Evolutionary conservation across 306 rosid species (phyloP), one percentile per base, ranked within the genome.

Genomic region (Styphnolobium japonicum): DNA sequence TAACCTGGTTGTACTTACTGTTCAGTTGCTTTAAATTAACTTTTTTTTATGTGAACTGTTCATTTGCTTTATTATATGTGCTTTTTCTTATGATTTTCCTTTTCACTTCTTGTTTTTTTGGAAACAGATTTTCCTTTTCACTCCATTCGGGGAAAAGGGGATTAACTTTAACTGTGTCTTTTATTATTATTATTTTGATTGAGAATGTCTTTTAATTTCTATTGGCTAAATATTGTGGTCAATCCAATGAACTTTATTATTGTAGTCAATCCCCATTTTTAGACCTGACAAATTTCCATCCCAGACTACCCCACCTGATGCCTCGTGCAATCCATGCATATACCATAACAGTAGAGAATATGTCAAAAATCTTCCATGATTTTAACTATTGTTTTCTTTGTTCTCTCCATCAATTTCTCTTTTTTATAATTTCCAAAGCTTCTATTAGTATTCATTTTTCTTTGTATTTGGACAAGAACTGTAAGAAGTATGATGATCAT

Each of bases 141-240:
- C 29, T 40, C 19, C 0, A 10, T 49, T 48, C 4, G 11, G 15
- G 33, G 18, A 40, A 67, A 43, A 37, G 8, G 31, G 45, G 46
- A 57, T 58, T 46, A 65, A 18, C 22, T 37, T 31, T 29, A 36
- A 39, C 55, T 0, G 4, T 16, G 16, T 29, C 5, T 56, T 36
- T 5, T 19, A 49, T n/a, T n/a, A n/a, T n/a, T n/a, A n/a, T n/a
- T n/a, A n/a, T n/a, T n/a, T n/a, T n/a, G n/a, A n/a, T n/a, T n/a
- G n/a, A n/a, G n/a, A n/a, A n/a, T 16, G 16, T 29, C 5, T 56
- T 36, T 5, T 19, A 49, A 10, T 21, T 53, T 37, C 34, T 64
- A 36, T 61, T 36, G n/a, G 36, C 29, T 29, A 70, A 71, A 70
- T 66, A 45, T 63, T 53, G 39, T 49, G 66, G 57, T 63, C 73